Evolutionary conservation across 176 grass and related monocot species (phyloP), one percentile per base, ranked within the genome.

Genomic region (Carex cristatella): DNA sequence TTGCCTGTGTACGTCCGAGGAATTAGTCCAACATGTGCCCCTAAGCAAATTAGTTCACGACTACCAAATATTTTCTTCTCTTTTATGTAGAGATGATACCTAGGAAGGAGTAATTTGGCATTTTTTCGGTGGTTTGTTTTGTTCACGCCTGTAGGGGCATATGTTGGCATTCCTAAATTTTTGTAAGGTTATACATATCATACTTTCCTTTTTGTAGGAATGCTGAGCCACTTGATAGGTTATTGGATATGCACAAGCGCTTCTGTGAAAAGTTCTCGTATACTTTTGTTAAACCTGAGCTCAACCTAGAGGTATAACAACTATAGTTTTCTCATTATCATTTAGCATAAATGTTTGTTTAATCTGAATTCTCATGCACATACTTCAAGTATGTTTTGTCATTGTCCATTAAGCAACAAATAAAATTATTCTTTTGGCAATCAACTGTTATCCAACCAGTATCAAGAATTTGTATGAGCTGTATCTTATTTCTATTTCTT

Each of bases 201-300:
- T 76, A 15, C 19, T 76, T 76, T 76, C 18, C 1, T 31, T 53
- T 79, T 16, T 16, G 68, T 70, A 99, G 96, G 81, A 89, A 94
- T 64, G 91, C 93, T 14, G 93, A 95, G 84, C 96, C 96, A 73
- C 83, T 91, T 5, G 87, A 89, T 61, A 40, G 86, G 86, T 84
- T 99, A 82, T 94, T 94, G 88, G 87, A 89, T 85, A 86, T 65
- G 85, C 88, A 95, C 51, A 65, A 18, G n/a, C 2, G 31, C 1
- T 95, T 95, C 83, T 80, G 92, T 84, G 79, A 90, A 38, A 74
- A 89, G 53, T 18, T 93, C 32, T 65, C 79, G 16, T 79, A 69
- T 35, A 37, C 81, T 91, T 33, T 81, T 61, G 79, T 90, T 69
- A 84, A 94, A 83, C 82, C 87, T 44, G 70, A 83, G 42, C 58